phyloP scores from a whole-genome alignment of 192 early-diverging fungal species.

The Backusella sp. region DNA sequence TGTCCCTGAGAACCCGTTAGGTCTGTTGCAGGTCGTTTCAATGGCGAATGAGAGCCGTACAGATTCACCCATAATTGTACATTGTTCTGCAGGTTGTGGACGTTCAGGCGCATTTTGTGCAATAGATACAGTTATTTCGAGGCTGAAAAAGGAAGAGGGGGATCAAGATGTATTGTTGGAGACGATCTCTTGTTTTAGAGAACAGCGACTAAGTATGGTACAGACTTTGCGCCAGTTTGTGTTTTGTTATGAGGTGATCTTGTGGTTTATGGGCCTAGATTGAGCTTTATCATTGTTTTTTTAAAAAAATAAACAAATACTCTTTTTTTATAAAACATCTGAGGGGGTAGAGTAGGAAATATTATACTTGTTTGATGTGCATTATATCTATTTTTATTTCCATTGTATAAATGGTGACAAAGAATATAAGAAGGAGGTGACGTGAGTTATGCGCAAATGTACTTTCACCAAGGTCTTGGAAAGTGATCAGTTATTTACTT shows the following conservation, averaged over 20 bases:
- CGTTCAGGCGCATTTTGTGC: conserved; percentile 60
- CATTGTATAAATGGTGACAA: too few species aligned
- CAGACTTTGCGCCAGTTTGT: conserved; percentile 80
- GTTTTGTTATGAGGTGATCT: conserved; percentile 81
- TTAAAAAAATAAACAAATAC: not conserved
- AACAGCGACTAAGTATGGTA: conserved; percentile 80
- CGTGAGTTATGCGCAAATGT: not conserved
- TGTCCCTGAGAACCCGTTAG: conserved; percentile 64
- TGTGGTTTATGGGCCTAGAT: conserved; percentile 34
- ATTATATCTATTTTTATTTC: not conserved
- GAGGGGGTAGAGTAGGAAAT: not conserved
- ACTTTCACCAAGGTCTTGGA: not conserved
- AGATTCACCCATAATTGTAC: conserved; percentile 30
- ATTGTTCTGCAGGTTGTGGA: conserved; percentile 62
- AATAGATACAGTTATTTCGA: conserved; percentile 48
- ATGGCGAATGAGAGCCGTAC: conserved; percentile 35
- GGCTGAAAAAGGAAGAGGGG: conserved; percentile 39
- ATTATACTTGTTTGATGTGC: not conserved
- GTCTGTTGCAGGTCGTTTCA: conserved; percentile 58
- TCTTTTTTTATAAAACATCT: not conserved
- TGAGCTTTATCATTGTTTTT: not conserved
- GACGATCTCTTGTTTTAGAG: conserved; percentile 63
- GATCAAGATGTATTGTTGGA: conserved; percentile 64
- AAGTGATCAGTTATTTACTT: not conserved
- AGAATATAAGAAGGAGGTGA: too few species aligned